These are phyloP conservation scores for Penicillium coprophilum DNA, from an alignment of 495 filamentous ascomycete genomes.

Conservation along the genomic window DNA sequence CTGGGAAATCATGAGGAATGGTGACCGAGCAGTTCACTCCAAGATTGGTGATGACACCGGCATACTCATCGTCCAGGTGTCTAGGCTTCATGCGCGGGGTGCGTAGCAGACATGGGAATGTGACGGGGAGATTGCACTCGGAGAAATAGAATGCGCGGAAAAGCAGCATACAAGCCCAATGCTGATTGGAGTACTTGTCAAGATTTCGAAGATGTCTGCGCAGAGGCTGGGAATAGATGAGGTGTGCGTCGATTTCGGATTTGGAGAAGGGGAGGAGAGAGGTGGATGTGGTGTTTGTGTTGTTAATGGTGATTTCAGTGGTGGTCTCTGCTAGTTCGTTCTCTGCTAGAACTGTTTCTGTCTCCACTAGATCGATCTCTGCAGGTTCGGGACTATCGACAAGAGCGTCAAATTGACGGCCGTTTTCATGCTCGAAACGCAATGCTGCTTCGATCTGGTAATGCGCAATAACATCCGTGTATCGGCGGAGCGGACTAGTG, in stretches of 20 bases:
- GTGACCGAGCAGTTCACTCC: constrained; percentile 35
- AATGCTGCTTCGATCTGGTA: constrained; percentile 89
- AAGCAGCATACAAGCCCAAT: constrained; percentile 70
- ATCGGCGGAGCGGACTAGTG: constrained; percentile 85
- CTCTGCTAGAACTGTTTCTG: neutral
- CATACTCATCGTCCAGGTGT: constrained; percentile 31
- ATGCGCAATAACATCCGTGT: constrained; percentile 77
- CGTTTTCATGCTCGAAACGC: constrained; percentile 61
- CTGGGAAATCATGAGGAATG: constrained; percentile 27
- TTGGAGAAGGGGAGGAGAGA: constrained; percentile 64
- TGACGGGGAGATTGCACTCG: constrained; percentile 62
- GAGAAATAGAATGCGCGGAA: constrained; percentile 73
- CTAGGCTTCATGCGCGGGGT: constrained; percentile 33
- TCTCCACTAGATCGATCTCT: neutral
- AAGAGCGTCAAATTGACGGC: constrained; percentile 49
- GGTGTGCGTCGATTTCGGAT: constrained; percentile 50
- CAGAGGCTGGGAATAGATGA: constrained; percentile 34
- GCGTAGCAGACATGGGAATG: constrained; percentile 56
- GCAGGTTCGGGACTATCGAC: constrained; percentile 14
- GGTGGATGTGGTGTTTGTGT: neutral
- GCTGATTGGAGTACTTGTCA: constrained; percentile 39
- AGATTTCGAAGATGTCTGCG: constrained; percentile 35
- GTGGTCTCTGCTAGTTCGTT: constrained; percentile 19
- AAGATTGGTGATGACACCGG: constrained; percentile 33
- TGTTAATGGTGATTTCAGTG: neutral